phyloP scores from a whole-genome alignment of 1,284 basidiomycete genomes.

The Cryptococcus depauperatus region DNA sequence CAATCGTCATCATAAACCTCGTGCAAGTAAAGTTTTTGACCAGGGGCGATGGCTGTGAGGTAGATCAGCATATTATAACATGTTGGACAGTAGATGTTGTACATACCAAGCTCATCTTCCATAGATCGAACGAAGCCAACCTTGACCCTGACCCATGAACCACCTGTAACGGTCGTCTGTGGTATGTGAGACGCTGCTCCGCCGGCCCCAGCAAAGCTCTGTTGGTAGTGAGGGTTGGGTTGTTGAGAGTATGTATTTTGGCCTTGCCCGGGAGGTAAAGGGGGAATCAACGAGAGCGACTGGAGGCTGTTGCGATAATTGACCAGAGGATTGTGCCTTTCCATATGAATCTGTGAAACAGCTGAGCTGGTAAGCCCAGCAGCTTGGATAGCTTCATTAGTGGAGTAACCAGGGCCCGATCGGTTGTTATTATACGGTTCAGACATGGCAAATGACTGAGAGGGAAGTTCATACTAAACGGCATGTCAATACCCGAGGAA shows the following conservation, averaged over 20 bases:
- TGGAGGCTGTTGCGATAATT: slow-evolving; percentile 8
- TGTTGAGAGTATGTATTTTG: too few relatives aligned
- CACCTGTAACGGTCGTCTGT: slow-evolving; percentile 25
- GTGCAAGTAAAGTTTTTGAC: slow-evolving; percentile 43
- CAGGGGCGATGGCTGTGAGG: slow-evolving; percentile 36
- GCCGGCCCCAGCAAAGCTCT: too few relatives aligned
- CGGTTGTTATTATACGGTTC: slow-evolving; percentile 13
- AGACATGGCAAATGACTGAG: slow-evolving; percentile 32
- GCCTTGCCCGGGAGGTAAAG: not conserved
- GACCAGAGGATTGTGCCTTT: slow-evolving; percentile 11
- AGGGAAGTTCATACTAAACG: slow-evolving; percentile 23
- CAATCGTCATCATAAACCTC: slow-evolving; percentile 45
- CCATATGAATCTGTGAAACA: slow-evolving; percentile 5
- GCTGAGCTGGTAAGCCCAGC: slow-evolving; percentile 2
- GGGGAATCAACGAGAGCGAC: not conserved
- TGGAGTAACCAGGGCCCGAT: slow-evolving; percentile 5
- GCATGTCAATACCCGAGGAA: not conserved
- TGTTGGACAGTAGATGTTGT: too few relatives aligned
- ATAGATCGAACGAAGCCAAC: slow-evolving; percentile 42
- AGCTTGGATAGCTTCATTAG: slow-evolving; percentile 7
- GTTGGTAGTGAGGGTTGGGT: too few relatives aligned
- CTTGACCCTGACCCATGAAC: slow-evolving; percentile 39
- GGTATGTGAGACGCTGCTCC: slow-evolving; percentile 1
- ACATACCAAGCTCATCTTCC: slow-evolving; percentile 44
- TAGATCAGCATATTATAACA: too few relatives aligned